These are phyloP conservation scores for Prunus armeniaca DNA, from an alignment of 306 rosid species.

Conservation along the genomic window DNA sequence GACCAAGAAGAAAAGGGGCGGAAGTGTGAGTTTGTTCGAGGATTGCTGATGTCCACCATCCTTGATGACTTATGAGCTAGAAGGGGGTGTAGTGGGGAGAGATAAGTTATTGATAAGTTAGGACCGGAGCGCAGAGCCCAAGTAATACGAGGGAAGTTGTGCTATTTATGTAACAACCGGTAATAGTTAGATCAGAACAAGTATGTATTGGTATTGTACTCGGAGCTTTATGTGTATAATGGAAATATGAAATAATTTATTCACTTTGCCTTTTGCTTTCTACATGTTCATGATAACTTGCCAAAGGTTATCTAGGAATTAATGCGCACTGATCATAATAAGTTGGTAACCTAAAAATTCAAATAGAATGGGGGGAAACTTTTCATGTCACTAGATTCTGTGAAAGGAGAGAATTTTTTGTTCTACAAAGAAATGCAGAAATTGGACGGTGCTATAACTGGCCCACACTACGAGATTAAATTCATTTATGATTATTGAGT, in stretches of 20 bases:
- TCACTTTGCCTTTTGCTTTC: not conserved
- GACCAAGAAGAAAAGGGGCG: conserved; percentile 70
- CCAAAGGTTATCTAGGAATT: not conserved
- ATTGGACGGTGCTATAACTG: no score
- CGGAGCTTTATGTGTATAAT: conserved; percentile 37
- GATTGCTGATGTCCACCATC: conserved; percentile 73
- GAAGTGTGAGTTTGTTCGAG: conserved; percentile 73
- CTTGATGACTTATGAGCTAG: conserved; percentile 53
- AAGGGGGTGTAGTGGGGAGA: not conserved
- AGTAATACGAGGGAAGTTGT: conserved; percentile 20
- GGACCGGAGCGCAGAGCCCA: conserved; percentile 23
- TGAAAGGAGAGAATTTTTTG: no score
- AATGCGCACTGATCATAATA: not conserved
- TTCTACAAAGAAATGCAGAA: no score
- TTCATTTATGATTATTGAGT: no score
- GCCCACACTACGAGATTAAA: no score
- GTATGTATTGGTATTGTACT: conserved; percentile 33
- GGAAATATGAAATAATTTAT: conserved; percentile 45
- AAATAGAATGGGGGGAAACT: not conserved
- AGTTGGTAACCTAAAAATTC: not conserved
- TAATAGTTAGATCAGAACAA: conserved; percentile 40
- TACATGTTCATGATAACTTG: not conserved
- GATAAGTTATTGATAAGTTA: conserved; percentile 6
- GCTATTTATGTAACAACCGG: conserved; percentile 30
- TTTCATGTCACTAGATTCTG: no score